Evolutionary conservation across 2,329 filamentous ascomycete species (phyloP), one percentile per base, ranked within the genome.

Genomic region (Colletotrichum filicis): DNA sequence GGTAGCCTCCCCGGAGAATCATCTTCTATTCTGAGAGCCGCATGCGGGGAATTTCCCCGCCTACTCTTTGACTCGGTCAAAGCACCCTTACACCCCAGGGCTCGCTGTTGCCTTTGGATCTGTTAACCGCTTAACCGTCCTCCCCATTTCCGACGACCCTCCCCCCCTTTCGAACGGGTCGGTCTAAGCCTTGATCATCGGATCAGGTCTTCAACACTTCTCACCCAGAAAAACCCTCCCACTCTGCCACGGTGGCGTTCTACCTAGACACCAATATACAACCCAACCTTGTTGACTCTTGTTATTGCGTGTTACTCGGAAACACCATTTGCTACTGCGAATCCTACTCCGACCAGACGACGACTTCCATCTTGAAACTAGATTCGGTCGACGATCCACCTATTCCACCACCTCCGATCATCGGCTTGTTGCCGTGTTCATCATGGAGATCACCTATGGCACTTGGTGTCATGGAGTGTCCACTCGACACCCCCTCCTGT

Each of bases 1-100:
- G 68, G 72, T 71, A 75, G 53, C 64, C 66, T 70, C 63, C 64
- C 64, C 60, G 63, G 55, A 71, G 64, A 68, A 71, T 60, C 71
- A 65, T 72, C 62, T 35, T 35, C 57, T 42, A 62, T 66, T 63
- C 61, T 75, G 72, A 74, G 69, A 74, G 53, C 74, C 74, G 74
- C 74, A 75, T 75, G 74, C 74, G 74, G 74, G 74, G 74, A 75
- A 69, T 69, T 74, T 74, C 74, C 74, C 74, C 74, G 74, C 74
- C 64, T 67, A 72, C 42, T 72, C 72, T 71, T 75, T 74, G 74
- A 75, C 74, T 68, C 74, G 72, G 74, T 75, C 74, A 74, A 75
- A 75, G 74, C 68, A 75, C 71, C 71, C 68, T 69, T 14, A 24
- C 53, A 52, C 22, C 66, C 46, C 66, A 65, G 67, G 71, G 71